Conservation (phyloP, 2,329 filamentous ascomycete genomes). For the Phaeosphaeriaceae sp. region DNA sequence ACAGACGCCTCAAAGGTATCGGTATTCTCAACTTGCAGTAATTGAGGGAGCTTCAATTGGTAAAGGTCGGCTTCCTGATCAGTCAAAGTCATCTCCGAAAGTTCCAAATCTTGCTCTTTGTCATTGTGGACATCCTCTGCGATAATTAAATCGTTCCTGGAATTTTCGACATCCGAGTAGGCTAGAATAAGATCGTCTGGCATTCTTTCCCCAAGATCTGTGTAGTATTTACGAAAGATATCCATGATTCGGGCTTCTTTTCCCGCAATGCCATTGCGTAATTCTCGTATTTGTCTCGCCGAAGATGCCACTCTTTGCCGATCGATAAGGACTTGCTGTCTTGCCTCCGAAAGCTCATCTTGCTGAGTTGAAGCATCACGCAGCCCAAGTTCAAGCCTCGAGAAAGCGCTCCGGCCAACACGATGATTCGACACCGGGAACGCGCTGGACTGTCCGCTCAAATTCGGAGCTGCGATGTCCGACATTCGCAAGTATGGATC, state of each 20-base stretch:
- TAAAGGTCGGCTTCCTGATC: constrained; percentile 26
- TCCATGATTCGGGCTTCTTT: too few species aligned
- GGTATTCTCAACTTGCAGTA: not conserved
- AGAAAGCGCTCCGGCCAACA: too few species aligned
- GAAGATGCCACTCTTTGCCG: not conserved
- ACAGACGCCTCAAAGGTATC: not conserved
- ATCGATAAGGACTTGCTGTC: constrained; percentile 7
- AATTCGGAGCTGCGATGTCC: too few species aligned
- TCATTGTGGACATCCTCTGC: constrained; percentile 22
- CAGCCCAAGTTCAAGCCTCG: not conserved
- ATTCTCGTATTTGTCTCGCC: constrained; percentile 5
- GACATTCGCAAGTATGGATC: too few species aligned
- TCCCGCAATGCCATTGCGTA: constrained; percentile 8
- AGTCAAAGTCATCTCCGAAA: constrained; percentile 22
- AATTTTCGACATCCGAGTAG: too few species aligned
- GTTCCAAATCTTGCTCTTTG: constrained; percentile 16
- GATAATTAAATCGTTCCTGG: constrained; percentile 9
- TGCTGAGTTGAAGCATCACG: constrained; percentile 7
- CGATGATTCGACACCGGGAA: too few species aligned
- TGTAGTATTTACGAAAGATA: too few species aligned
- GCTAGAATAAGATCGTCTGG: too few species aligned
- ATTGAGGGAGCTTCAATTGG: constrained; percentile 16
- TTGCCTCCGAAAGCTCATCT: constrained; percentile 5
- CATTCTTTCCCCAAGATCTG: too few species aligned
- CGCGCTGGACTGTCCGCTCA: too few species aligned